Base-by-base conservation (phyloP, 768 basidiomycete genomes). In the Melanogaster broomeanus region DNA sequence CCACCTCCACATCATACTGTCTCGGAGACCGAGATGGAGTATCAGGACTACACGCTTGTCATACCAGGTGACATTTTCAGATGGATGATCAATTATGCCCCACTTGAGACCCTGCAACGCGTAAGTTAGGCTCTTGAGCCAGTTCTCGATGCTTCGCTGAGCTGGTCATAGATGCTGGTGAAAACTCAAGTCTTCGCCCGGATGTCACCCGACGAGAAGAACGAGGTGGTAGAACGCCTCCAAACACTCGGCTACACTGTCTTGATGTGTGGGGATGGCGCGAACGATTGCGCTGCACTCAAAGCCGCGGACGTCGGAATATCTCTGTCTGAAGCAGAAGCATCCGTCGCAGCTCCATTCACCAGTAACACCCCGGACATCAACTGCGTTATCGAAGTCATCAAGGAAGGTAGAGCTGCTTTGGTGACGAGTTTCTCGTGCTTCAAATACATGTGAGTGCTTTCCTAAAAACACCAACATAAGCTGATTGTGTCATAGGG, bases 191-290 rank as follows among this genome's bases (percentile, higher is more conserved):
- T 98, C 41, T 99, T 94, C 67, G 95, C 97, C 9, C 84, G 97
- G 21, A 98, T 99, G 97, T 99, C 97, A 9, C 97, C 97, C 0
- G 97, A 98, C 65, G 97, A 98, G 76, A 99, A 99, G 73, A 96
- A 98, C 59, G 97, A 99, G 68, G 84, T 98, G 16, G 92, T 99
- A 16, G 96, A 98, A 68, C 83, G 96, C 2, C 76, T 99, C 11
- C 97, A 98, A 61, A 77, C 81, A 2, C 79, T 99, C 21, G 97
- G 96, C 10, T 99, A 98, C 66, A 96, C 90, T 1, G 97, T 98
- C 13, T 80, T 96, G 10, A 98, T 98, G 88, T 98, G 97, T 60
- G 97, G 97, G 30, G 97, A 99, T 63, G 97, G 97, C 37, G 97
- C 97, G 2, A 99, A 99, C 64, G 97, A 99, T 65, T 98, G 97